Percentiles rank a stretch among this genome's conserved stretches.
Conservation (phyloP, 805 yeast species). For the Yamadazyma takamatsuzukensis region DNA sequence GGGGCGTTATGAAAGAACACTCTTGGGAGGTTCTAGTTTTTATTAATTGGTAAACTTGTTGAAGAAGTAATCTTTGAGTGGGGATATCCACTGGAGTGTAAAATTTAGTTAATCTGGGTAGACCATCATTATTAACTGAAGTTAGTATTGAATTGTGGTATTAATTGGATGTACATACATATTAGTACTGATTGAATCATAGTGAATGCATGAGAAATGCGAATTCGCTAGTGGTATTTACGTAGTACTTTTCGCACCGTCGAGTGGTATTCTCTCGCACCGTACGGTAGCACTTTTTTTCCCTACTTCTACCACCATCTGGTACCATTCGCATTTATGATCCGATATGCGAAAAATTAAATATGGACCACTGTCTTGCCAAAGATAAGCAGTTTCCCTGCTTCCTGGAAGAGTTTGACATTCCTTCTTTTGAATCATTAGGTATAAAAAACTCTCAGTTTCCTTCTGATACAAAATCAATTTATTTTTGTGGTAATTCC, state of each 20-base stretch:
- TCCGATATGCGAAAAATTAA: neutral
- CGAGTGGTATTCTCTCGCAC: neutral
- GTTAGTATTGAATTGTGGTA: constrained; percentile 17
- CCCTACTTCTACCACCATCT: too few relatives aligned
- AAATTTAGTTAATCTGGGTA: constrained; percentile 85
- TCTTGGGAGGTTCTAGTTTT: constrained; percentile 68
- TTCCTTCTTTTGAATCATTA: constrained; percentile 66
- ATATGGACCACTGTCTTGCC: constrained; percentile 3
- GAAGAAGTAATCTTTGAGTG: constrained; percentile 74
- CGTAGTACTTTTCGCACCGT: neutral
- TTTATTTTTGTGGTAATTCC: constrained; percentile 90
- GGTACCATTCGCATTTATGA: neutral
- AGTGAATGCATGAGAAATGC: neutral
- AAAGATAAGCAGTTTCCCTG: constrained; percentile 19
- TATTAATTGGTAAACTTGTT: constrained; percentile 78
- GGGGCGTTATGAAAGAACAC: constrained; percentile 88
- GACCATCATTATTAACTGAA: constrained; percentile 81
- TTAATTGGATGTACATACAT: constrained; percentile 45
- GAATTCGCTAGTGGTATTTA: neutral
- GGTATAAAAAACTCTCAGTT: constrained; percentile 36
- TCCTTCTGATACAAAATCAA: constrained; percentile 20
- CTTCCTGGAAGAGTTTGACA: constrained; percentile 45
- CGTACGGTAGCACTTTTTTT: too few relatives aligned
- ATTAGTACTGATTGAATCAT: constrained; percentile 89
- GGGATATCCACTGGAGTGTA: constrained; percentile 86